Evolutionary conservation across 495 filamentous ascomycete species (phyloP), one percentile per base, ranked within the genome.

Genomic region (Lasiosphaeria hispida): DNA sequence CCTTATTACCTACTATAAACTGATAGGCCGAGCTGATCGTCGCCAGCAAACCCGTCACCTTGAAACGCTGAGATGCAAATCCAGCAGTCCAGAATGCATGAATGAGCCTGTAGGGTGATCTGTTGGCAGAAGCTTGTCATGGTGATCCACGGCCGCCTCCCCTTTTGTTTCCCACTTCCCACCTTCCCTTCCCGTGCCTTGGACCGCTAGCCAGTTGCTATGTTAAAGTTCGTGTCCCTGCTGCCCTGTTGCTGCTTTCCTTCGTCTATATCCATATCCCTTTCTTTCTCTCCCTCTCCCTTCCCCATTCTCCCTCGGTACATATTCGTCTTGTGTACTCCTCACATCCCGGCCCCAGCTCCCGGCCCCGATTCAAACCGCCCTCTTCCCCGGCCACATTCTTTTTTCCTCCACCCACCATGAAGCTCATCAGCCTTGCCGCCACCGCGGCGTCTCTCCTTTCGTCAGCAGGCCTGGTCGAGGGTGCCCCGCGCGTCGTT

Each of bases 401-500:
- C 30, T 49, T 38, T 18, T 15, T 48, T 40, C 43, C 35, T 59
- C 34, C 42, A 19, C 30, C 23, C 33, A 57, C 42, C 49, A 71
- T 71, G 61, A 72, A 64, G 61, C 53, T 66, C 43, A 8, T 53
- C 42, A 36, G 49, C 45, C 40, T 65, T 48, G 62, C 66, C 52
- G 61, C 67, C 47, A 53, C 65, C 45, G 62, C 64, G 56, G 56
- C 60, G 10, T 70, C 63, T 30, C 42, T 70, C 48, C 58, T 70
- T 47, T 63, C 57, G 4, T 60, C 63, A 23, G 65, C 65, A 10
- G 53, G 60, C 37, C 58, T 65, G 61, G 66, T 58, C 33, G 53
- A 59, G 14, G 64, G 45, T 33, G 60, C 59, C 13, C 69, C 69
- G 9, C 51, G 47, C 0, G 58, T 62, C 37, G 36, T 65, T 49